Evolutionary conservation across 2,329 filamentous ascomycete genomes (phyloP), one percentile per base, ranked within the genome.

Genomic region (Alternaria arbusti): DNA sequence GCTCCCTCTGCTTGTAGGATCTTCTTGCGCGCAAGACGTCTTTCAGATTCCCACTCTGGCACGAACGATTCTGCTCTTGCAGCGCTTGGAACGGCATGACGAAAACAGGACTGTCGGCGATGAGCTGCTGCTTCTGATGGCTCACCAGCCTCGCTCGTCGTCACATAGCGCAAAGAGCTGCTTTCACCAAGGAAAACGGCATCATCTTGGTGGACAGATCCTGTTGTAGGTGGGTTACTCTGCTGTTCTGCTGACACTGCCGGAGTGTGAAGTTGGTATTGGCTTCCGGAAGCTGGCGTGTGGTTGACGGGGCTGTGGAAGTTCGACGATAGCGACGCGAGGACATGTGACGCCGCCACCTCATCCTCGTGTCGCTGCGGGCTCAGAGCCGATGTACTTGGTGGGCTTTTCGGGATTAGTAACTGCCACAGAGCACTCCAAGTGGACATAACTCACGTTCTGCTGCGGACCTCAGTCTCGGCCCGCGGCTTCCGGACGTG

Each of bases 91-190:
- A 80, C 70, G 12, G 74, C 69, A 65, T 80, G 75, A 10, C 76
- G 69, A 30, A 69, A 66, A 20, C 67, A 58, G 25, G 70, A 70
- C 47, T 65, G 46, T 28, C 66, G 62, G 10, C 60, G 66, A 4
- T 61, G 60, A 15, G 63, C 74, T 54, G 84, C 81, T 32, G 84
- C 63, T 4, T 55, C 68, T 0, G 68, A 63, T 17, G 63, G 65
- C 44, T 69, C 70, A 5, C 66, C 82, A 17, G 36, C 36, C 36
- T 40, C 36, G 2, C 36, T 3, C 11, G 36, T 40, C 12, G 81
- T 82, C 4, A 86, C 82, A 62, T 84, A 86, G 13, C 83, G 82
- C 45, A 86, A 77, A 1, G 84, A 84, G 54, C 80, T 84, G 2
- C 83, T 84, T 57, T 84, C 83, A 32, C 82, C 82, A 6, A 85